phyloP scores from a whole-genome alignment of 148 eudicot genomes.

The Camellia lanceoleosa region DNA sequence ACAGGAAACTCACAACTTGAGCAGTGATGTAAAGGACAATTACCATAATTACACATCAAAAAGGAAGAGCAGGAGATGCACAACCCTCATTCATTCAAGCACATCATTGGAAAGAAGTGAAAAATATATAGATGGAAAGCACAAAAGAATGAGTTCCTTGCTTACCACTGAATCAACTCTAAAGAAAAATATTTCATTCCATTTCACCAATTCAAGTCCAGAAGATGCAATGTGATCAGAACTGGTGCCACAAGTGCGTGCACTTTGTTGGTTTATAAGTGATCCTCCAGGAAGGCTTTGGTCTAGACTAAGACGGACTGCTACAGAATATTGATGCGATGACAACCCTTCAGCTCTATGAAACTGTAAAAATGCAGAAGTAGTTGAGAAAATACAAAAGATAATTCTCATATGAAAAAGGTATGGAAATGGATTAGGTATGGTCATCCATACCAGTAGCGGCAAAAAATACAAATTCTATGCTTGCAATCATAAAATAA shows the following conservation, averaged over 20 bases:
- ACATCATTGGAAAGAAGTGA: neutral
- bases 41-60: neutral
- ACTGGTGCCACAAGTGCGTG: conserved; percentile 71
- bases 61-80: neutral
- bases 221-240: conserved; percentile 44
- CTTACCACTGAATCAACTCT: conserved; percentile 75
- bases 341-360: conserved; percentile 54
- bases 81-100: neutral
- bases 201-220: conserved; percentile 57
- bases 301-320: conserved; percentile 49
- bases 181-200: conserved; percentile 94
- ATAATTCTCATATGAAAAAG: neutral
- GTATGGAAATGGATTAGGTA: neutral
- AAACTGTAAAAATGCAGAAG: conserved; percentile 43
- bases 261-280: conserved; percentile 64
- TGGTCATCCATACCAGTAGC: neutral
- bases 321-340: conserved; percentile 68
- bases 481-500: neutral
- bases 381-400: neutral
- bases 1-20: neutral
- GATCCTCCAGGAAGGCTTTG: conserved; percentile 38
- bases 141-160: conserved; percentile 13
- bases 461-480: no score
- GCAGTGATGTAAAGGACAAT: neutral
- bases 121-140: neutral